phyloP scores from a whole-genome alignment of 2,329 filamentous ascomycete genomes.

The Alternaria ethzedia region DNA sequence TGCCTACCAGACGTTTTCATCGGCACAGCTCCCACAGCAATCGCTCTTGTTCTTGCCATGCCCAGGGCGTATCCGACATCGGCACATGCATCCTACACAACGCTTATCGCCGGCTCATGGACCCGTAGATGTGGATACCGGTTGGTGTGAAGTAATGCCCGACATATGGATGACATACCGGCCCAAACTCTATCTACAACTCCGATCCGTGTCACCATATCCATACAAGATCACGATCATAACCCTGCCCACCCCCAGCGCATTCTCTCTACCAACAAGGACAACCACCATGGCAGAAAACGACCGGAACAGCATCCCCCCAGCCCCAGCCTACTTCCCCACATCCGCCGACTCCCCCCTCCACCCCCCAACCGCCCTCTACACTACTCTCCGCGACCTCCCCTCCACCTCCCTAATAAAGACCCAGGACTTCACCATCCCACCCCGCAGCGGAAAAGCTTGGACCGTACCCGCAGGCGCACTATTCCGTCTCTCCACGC shows the following conservation, averaged over 20 bases:
- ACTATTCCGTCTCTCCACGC: slow-evolving; percentile 76
- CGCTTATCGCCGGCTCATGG: slow-evolving; percentile 14
- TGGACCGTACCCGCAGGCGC: slow-evolving; percentile 73
- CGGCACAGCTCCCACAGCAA: not conserved
- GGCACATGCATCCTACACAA: not conserved
- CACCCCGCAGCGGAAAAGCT: slow-evolving; percentile 75
- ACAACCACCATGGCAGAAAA: slow-evolving; percentile 4
- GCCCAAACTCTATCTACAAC: not conserved
- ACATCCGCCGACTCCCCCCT: slow-evolving; percentile 38
- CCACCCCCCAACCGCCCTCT: slow-evolving; percentile 41
- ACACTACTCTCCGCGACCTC: slow-evolving; percentile 29
- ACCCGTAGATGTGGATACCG: not conserved
- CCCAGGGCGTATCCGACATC: slow-evolving; percentile 5
- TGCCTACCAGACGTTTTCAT: too few species aligned
- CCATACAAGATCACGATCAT: not conserved
- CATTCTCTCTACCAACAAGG: not conserved
- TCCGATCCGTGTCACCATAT: not conserved
- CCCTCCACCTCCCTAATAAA: slow-evolving; percentile 12
- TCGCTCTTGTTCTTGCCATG: not conserved
- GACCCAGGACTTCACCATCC: slow-evolving; percentile 57
- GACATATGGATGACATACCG: not conserved
- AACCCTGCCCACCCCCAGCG: not conserved
- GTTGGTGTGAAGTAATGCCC: not conserved
- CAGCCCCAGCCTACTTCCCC: slow-evolving; percentile 46
- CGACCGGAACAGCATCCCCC: slow-evolving; percentile 20